Conservation (phyloP, 2,329 filamentous ascomycete genomes). For the Pseudocercospora macadamiae region DNA sequence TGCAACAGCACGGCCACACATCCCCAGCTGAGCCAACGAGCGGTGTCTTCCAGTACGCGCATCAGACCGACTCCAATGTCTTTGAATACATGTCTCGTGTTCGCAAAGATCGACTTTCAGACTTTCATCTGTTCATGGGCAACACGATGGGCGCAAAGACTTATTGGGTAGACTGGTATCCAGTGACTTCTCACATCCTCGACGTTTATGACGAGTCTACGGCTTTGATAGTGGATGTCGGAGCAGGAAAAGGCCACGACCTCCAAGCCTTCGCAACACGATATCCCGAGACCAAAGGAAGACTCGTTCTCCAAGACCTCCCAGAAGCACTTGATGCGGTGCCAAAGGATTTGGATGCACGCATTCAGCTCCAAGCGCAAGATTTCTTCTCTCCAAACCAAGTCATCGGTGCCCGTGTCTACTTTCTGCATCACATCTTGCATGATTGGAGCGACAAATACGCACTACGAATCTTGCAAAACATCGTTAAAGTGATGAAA, state of each 20-base stretch:
- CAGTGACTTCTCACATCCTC: not conserved
- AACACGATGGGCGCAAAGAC: not conserved
- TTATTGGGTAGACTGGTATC: not conserved
- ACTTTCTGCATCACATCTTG: constrained; percentile 16
- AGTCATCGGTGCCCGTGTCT: constrained; percentile 9
- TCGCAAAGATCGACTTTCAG: no score
- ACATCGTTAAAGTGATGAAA: not conserved
- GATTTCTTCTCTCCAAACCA: constrained; percentile 20
- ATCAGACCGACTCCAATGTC: not conserved
- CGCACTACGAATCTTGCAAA: constrained; percentile 18
- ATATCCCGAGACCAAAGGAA: constrained; percentile 14
- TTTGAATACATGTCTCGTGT: not conserved
- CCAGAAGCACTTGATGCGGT: constrained; percentile 13
- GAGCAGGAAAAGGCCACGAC: not conserved
- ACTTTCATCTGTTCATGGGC: not conserved
- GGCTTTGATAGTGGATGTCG: not conserved
- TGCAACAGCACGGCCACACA: not conserved
- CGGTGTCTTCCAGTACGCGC: not conserved
- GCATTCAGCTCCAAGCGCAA: constrained; percentile 11
- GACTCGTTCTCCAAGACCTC: constrained; percentile 22
- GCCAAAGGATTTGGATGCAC: not conserved
- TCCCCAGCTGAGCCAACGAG: no score
- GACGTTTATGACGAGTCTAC: not conserved
- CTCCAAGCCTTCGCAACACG: not conserved
- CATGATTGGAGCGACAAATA: constrained; percentile 20